Base-by-base conservation (phyloP, 1,139 yeast species). In the Scheffersomyces insectosa region DNA sequence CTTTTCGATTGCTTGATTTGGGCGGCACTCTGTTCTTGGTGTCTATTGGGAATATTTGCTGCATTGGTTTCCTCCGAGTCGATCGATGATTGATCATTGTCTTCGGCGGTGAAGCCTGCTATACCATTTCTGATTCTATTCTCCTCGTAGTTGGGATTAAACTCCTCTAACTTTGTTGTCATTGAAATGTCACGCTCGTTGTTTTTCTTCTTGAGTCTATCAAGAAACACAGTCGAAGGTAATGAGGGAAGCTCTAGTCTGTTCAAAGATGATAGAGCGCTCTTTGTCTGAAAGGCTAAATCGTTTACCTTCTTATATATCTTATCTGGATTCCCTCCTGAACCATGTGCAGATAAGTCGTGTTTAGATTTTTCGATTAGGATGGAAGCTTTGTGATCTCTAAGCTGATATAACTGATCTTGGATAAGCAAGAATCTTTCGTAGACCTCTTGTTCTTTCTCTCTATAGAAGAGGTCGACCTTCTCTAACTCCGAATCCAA, bases 391-490 rank as follows among this genome's bases (percentile, higher is more conserved):
- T 72, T 73, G 52, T 85, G 91, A 37, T 80, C 82, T 42, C 80
- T 70, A 46, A 88, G 59, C 48, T 81, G 84, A 48, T 76, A 76
- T 37, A 88, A 60, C 59, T 88, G 96, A 50, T 81, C 87, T 53
- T 85, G 87, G 16, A 88, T 59, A 8, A 84, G 59, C 12, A 82
- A 63, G 52, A 79, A 84, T 47, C 91, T 68, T 44, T 80, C 80
- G 38, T 81, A 73, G 0, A 78, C 81, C 34, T 81, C 85, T 28
- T 71, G 70, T 55, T 87, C 95, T 53, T 76, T 81, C 36, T 75
- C 80, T 37, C 60, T 66, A 59, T 77, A 88, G 57, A 88, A 88
- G 0, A 36, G 44, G 39, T 86, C 83, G 9, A 88, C 85, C 56
- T 83, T 85, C 3, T 40, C 46, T 16, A 83, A 68, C 56, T 88